phyloP scores from a whole-genome alignment of 805 yeast genomes.

The Nakazawaea wyomingensis region DNA sequence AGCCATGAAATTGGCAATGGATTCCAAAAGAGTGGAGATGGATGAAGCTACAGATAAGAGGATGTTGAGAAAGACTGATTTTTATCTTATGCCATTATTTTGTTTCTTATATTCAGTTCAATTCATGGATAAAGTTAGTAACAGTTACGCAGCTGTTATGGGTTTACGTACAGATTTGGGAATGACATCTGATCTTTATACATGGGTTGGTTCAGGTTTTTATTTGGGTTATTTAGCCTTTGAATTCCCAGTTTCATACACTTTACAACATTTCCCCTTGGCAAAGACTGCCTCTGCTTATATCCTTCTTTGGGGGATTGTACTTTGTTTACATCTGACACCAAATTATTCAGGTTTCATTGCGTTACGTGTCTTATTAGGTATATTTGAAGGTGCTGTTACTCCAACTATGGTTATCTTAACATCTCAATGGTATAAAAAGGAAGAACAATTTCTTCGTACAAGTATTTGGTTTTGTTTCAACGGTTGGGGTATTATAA shows the following conservation, averaged over 20 bases:
- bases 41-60: constrained; percentile 17
- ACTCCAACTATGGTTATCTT: constrained; percentile 51
- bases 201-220: constrained; percentile 31
- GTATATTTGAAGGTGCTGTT: constrained; percentile 44
- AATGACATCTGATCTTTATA: constrained; percentile 29
- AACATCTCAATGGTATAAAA: constrained; percentile 51
- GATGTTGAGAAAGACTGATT: constrained; percentile 40
- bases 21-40: constrained; percentile 25
- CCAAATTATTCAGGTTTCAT: constrained; percentile 38
- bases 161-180: constrained; percentile 33
- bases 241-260: constrained; percentile 33
- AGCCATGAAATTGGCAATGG: constrained; percentile 38
- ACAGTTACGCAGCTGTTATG: constrained; percentile 33
- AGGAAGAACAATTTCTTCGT: constrained; percentile 38
- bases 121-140: constrained; percentile 51
- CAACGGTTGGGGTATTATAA: constrained; percentile 35
- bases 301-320: constrained; percentile 31
- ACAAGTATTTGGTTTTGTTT: constrained; percentile 35
- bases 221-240: constrained; percentile 30
- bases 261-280: constrained; percentile 31
- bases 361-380: constrained; percentile 39
- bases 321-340: constrained; percentile 27
- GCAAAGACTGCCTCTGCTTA: constrained; percentile 29
- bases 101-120: constrained; percentile 45
- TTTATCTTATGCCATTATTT: constrained; percentile 44